These are phyloP conservation scores for Fraxinus quadrangulata DNA, from an alignment of 257 asterid genomes.

Conservation along the genomic window DNA sequence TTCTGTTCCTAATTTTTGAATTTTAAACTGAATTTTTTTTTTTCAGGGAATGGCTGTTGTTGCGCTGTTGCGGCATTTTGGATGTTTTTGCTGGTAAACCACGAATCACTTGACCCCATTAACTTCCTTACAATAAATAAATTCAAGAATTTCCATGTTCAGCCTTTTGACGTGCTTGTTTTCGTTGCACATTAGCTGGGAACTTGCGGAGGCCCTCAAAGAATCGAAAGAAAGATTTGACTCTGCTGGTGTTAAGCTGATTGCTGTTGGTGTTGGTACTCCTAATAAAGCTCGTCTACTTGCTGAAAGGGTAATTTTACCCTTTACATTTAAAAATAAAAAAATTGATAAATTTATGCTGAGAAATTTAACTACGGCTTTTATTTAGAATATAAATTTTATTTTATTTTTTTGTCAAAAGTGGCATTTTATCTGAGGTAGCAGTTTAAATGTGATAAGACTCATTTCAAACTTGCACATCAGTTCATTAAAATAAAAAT, in stretches of 20 bases:
- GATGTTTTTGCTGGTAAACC: slow-evolving; percentile 86
- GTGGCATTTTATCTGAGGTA: background rate
- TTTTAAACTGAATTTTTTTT: slow-evolving; percentile 4
- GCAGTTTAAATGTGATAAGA: background rate
- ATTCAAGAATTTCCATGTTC: background rate
- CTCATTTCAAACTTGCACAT: background rate
- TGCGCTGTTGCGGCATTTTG: slow-evolving; percentile 91
- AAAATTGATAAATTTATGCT: background rate
- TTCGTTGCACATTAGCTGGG: slow-evolving; percentile 59
- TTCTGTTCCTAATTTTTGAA: background rate
- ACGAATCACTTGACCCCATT: background rate
- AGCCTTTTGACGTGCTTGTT: slow-evolving; percentile 13
- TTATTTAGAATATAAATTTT: background rate
- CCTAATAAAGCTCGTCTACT: slow-evolving; percentile 83
- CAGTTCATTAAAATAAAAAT: background rate
- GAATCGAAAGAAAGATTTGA: slow-evolving; percentile 70
- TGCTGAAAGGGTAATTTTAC: slow-evolving; percentile 64
- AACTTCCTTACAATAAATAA: background rate
- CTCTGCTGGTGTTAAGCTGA: slow-evolving; percentile 75
- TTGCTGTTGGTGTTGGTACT: slow-evolving; percentile 89
- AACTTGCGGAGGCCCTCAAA: slow-evolving; percentile 69
- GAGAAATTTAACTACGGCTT: background rate
- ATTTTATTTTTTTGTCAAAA: slow-evolving; percentile 1
- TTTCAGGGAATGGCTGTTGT: slow-evolving; percentile 80
- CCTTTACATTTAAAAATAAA: no score